Conservation (phyloP, 2,329 filamentous ascomycete genomes). For the Epichloe elymi region DNA sequence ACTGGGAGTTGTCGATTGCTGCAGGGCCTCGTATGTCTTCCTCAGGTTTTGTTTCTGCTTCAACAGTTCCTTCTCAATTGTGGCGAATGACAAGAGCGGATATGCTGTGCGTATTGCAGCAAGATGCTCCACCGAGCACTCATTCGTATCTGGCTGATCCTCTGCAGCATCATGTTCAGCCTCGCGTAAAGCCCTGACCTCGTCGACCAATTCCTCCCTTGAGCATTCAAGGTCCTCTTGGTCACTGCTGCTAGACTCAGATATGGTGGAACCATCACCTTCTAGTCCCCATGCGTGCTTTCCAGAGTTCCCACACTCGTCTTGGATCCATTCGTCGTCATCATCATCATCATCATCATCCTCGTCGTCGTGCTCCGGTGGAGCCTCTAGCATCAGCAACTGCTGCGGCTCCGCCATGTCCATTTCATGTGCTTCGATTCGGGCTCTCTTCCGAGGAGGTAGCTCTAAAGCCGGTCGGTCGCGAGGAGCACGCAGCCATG, state of each 20-base stretch:
- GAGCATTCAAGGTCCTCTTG: conserved; percentile 7
- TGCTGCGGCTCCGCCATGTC: conserved; percentile 15
- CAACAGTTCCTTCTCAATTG: conserved; percentile 23
- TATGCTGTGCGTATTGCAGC: conserved; percentile 29
- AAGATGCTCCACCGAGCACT: conserved; percentile 19
- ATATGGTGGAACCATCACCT: not conserved
- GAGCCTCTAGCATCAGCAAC: conserved; percentile 21
- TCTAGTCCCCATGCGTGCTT: not conserved
- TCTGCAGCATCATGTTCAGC: not conserved
- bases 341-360: conserved; percentile 23
- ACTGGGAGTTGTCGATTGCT: conserved; percentile 18
- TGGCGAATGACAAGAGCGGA: conserved; percentile 22
- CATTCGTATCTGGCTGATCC: conserved; percentile 5
- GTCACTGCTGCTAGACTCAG: not conserved
- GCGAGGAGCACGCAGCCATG: conserved; percentile 45
- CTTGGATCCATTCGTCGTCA: not conserved
- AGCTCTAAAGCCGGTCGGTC: conserved; percentile 56
- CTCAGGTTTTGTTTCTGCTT: conserved; percentile 22
- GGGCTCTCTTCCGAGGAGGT: conserved; percentile 57
- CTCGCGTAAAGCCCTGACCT: not conserved
- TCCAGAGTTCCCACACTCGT: conserved; percentile 3
- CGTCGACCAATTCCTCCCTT: conserved; percentile 1
- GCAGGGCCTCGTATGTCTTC: conserved; percentile 24
- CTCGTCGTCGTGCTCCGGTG: conserved; percentile 19
- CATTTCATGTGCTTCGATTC: conserved; percentile 29